Conservation (phyloP, 2,329 filamentous ascomycete species). For the Ophiostoma tasmaniense region DNA sequence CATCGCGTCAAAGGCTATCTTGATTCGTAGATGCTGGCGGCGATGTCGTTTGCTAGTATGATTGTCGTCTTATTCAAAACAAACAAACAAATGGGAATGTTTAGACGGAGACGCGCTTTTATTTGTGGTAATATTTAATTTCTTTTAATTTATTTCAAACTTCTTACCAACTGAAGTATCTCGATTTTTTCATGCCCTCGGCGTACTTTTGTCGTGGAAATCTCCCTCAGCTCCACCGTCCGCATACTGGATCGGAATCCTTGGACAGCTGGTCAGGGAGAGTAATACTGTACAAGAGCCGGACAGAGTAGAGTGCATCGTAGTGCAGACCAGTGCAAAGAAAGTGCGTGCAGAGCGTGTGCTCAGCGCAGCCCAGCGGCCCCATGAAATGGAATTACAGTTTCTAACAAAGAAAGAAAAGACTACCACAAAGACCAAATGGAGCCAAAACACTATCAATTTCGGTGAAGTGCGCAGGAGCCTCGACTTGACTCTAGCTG, state of each 20-base stretch:
- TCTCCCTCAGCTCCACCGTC: neutral
- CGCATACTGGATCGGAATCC: neutral
- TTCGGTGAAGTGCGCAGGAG: neutral
- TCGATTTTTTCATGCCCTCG: neutral
- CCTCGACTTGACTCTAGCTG: neutral
- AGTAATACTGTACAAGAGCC: neutral
- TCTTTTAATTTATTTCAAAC: neutral
- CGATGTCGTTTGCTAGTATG: neutral
- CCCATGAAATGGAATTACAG: neutral
- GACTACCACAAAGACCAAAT: neutral
- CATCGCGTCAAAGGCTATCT: neutral
- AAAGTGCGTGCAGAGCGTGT: neutral
- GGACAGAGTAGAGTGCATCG: no score
- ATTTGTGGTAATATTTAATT: neutral
- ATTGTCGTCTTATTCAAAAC: neutral
- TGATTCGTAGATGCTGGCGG: neutral
- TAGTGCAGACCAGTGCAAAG: neutral
- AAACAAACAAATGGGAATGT: neutral
- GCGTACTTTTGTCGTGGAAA: neutral
- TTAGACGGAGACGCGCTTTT: neutral
- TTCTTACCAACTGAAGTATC: neutral
- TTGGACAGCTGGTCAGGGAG: neutral
- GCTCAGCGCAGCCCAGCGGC: neutral
- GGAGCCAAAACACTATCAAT: neutral
- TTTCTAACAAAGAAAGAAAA: neutral